A percentile compares a stretch with the other conserved stretches of the same genome.
phyloP scores from a whole-genome alignment of 257 asterid genomes.

The Capsicum baccatum region DNA sequence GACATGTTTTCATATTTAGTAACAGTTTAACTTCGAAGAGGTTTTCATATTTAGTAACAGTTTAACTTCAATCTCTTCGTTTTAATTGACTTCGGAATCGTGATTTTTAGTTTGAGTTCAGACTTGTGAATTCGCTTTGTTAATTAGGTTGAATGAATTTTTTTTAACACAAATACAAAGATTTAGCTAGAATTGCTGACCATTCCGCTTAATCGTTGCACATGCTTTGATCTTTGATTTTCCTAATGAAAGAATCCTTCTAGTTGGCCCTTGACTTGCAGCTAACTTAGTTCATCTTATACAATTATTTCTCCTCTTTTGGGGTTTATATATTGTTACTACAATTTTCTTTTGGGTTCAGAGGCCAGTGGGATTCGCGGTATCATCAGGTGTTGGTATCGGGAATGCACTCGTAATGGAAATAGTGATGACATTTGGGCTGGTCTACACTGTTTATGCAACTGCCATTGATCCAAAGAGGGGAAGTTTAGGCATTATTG shows the following conservation, averaged over 20 bases:
- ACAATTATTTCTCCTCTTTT: neutral
- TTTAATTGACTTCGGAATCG: too few relatives aligned
- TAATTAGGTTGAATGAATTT: neutral
- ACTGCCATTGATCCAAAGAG: conserved; percentile 87
- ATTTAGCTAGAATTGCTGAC: neutral
- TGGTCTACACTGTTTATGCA: conserved; percentile 77
- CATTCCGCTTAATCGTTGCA: too few relatives aligned
- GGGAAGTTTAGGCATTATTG: conserved; percentile 77
- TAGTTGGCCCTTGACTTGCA: neutral
- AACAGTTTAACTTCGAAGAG: too few relatives aligned
- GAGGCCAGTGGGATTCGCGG: conserved; percentile 82
- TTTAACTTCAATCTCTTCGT: too few relatives aligned
- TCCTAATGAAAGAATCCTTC: neutral
- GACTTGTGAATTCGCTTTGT: neutral
- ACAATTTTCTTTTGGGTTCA: conserved; percentile 33
- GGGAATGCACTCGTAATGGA: conserved; percentile 77
- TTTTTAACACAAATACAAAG: too few relatives aligned
- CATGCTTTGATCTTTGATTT: too few relatives aligned
- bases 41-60: too few relatives aligned
- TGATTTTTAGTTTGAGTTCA: neutral
- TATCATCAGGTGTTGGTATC: conserved; percentile 67
- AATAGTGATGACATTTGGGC: conserved; percentile 75
- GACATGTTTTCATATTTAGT: too few relatives aligned
- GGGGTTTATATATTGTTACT: neutral
- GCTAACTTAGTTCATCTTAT: neutral